phyloP scores from a whole-genome alignment of 805 yeast genomes.

The Lachancea waltii region DNA sequence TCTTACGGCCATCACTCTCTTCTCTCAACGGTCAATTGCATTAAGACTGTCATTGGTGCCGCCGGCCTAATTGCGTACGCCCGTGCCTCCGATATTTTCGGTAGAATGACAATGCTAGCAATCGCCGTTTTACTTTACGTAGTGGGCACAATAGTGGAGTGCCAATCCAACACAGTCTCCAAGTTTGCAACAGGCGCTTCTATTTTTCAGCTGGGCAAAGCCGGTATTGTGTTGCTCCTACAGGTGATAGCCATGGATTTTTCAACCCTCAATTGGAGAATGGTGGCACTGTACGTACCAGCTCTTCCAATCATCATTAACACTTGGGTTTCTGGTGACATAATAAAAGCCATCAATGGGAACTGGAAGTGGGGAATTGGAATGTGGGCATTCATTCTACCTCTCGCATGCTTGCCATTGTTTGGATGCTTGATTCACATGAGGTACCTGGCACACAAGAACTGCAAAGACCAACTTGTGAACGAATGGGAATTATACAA shows the following conservation, averaged over 20 bases:
- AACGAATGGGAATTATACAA: not conserved
- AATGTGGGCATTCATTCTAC: slow-evolving; percentile 55
- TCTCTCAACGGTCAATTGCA: slow-evolving; percentile 45
- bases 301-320: slow-evolving; percentile 63
- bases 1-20: slow-evolving; percentile 45
- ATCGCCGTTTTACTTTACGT: slow-evolving; percentile 42
- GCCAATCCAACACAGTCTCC: slow-evolving; percentile 45
- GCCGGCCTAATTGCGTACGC: slow-evolving; percentile 53
- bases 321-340: slow-evolving; percentile 62
- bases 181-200: slow-evolving; percentile 53
- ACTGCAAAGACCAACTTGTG: slow-evolving; percentile 34
- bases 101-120: slow-evolving; percentile 43
- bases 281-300: slow-evolving; percentile 52
- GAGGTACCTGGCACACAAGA: slow-evolving; percentile 39
- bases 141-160: slow-evolving; percentile 50
- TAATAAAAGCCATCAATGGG: slow-evolving; percentile 34
- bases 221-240: slow-evolving; percentile 46
- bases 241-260: slow-evolving; percentile 58
- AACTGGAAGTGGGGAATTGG: slow-evolving; percentile 53
- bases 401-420: slow-evolving; percentile 45
- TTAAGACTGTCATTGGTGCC: slow-evolving; percentile 51
- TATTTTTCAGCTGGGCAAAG: slow-evolving; percentile 16
- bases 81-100: slow-evolving; percentile 51
- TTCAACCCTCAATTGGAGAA: slow-evolving; percentile 59
- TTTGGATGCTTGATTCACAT: slow-evolving; percentile 41